Evolutionary conservation across 306 rosid species (phyloP).

Genomic region (Purshia tridentata): DNA sequence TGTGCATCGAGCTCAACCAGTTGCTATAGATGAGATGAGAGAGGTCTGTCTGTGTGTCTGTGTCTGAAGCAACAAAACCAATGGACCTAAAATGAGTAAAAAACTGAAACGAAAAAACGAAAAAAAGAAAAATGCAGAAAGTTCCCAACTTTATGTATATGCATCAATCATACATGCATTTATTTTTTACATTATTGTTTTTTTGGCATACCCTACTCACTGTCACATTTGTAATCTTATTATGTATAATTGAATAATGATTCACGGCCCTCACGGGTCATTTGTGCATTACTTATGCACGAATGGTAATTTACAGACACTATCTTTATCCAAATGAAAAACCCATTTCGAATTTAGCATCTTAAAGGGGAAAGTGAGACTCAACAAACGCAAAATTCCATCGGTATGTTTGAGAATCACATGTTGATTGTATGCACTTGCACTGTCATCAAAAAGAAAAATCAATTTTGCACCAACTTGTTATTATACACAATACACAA

Average conservation of each 20-base stretch:
- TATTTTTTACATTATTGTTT: neutral
- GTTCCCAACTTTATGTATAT: neutral
- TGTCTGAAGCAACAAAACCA: conserved; percentile 43
- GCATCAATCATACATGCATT: neutral
- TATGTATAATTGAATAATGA: neutral
- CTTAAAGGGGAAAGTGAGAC: conserved; percentile 29
- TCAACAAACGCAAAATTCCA: conserved; percentile 25
- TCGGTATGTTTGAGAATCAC: conserved; percentile 42
- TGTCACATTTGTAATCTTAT: conserved; percentile 6
- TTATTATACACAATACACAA: conserved; percentile 26
- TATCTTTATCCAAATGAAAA: conserved; percentile 6
- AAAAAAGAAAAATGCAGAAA: conserved; percentile 6
- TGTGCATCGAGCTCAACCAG: conserved; percentile 49
- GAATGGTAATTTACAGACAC: neutral
- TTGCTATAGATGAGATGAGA: conserved; percentile 43
- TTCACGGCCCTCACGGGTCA: conserved; percentile 22
- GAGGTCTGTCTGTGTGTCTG: conserved; percentile 21
- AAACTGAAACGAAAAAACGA: conserved; percentile 13
- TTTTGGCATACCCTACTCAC: conserved; percentile 16
- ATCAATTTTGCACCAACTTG: conserved; percentile 16
- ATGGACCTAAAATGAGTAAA: conserved; percentile 27
- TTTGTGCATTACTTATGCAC: neutral
- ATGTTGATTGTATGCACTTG: neutral
- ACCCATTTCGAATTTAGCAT: conserved; percentile 44
- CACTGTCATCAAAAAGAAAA: conserved; percentile 31